Evolutionary conservation across 768 basidiomycete genomes (phyloP), one percentile per base, ranked within the genome.

Genomic region (Crassisporium funariophilum): DNA sequence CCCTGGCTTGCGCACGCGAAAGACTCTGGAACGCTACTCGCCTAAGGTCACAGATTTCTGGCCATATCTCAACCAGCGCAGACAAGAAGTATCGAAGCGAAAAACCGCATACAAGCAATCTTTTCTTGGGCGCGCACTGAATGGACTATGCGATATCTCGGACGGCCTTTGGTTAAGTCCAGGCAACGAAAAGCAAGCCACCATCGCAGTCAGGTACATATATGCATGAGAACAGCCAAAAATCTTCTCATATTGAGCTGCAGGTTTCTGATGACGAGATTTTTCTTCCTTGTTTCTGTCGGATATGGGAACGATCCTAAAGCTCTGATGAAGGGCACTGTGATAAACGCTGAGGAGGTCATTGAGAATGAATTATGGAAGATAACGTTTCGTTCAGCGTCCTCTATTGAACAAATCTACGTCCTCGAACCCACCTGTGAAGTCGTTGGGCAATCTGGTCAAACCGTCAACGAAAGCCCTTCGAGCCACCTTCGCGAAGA

Each of bases 371-470:
- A 88, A 48, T 68, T 89, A 15, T 90, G 88, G 87, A 66, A 60
- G 15, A 61, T 90, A 29, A 67, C 70, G 15, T 55, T 74, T 9
- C 57, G 45, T 29, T 59, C 61, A 7, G 36, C 39, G 0, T 31
- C 47, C 1, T 47, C 53, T 10, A 59, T 51, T 16, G 67, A 75
- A 46, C 60, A 57, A 8, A 74, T 79, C 52, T 81, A 82, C 56
- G 81, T 88, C 20, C 64, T 91, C 1, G 86, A 86, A 49, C 60
- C 76, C 16, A 91, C 88, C 0, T 88, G 88, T 57, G 88, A 91
- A 56, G 82, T 84, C 23, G 74, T 88, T 44, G 86, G 86, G 0
- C 67, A 62, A 23, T 55, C 63, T 15, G n/a, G n/a, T 35, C 52
- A 4, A 15, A 43, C 19, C 35, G 46, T 21, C 13, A 19, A 17